Percentiles rank a stretch among this genome's conserved stretches.
Conservation (phyloP, 1,139 yeast genomes). For the Saccharomyces hybrid region DNA sequence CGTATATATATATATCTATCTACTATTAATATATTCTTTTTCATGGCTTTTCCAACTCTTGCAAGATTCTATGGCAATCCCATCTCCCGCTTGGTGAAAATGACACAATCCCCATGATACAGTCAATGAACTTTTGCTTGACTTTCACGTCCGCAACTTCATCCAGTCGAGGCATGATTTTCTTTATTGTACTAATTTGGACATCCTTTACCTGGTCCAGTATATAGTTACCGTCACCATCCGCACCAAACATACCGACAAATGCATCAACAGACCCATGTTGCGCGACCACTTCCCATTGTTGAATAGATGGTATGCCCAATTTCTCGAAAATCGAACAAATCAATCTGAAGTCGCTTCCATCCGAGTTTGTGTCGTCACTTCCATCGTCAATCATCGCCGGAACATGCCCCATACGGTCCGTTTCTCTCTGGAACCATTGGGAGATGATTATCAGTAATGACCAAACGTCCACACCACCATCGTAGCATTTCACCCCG, state of each 20-base stretch:
- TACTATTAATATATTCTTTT: neutral
- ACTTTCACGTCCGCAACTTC: slow-evolving; percentile 16
- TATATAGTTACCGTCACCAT: slow-evolving; percentile 20
- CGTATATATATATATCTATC: neutral
- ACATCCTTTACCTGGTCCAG: neutral
- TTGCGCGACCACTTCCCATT: slow-evolving; percentile 42
- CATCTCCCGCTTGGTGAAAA: slow-evolving; percentile 37
- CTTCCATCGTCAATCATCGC: slow-evolving; percentile 29
- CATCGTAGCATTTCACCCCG: slow-evolving; percentile 55
- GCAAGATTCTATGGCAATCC: slow-evolving; percentile 28
- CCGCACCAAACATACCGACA: slow-evolving; percentile 30
- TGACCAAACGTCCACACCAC: slow-evolving; percentile 75
- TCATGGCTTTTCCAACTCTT: slow-evolving; percentile 5
- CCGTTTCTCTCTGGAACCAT: slow-evolving; percentile 44
- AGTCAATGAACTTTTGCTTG: slow-evolving; percentile 14
- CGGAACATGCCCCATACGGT: slow-evolving; percentile 31
- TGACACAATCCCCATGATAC: slow-evolving; percentile 34
- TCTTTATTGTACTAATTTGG: neutral
- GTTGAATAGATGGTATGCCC: slow-evolving; percentile 56
- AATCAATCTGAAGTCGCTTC: slow-evolving; percentile 60
- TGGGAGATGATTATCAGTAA: slow-evolving; percentile 62
- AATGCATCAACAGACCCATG: slow-evolving; percentile 39
- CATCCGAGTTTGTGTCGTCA: slow-evolving; percentile 31
- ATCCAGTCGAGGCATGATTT: slow-evolving; percentile 19
- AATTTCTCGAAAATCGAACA: slow-evolving; percentile 53